These are phyloP conservation scores for Ascochyta viciae-villosae DNA, from an alignment of 2,329 filamentous ascomycete species.

Conservation along the genomic window DNA sequence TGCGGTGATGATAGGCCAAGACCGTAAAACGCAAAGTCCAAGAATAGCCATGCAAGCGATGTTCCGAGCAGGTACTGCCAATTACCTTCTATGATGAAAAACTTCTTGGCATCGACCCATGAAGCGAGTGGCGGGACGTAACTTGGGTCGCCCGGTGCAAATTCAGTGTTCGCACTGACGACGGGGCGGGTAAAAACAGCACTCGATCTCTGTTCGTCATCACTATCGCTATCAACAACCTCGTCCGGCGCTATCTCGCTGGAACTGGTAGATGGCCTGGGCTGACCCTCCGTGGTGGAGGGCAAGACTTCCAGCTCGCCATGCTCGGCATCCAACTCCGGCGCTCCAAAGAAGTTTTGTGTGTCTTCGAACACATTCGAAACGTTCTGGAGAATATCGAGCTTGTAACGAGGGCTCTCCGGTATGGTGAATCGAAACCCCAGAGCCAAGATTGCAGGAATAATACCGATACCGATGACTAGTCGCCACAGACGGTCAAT, in stretches of 20 bases:
- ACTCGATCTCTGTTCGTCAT: constrained; percentile 27
- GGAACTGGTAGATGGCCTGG: constrained; percentile 24
- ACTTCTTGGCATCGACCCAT: constrained; percentile 40
- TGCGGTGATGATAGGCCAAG: constrained; percentile 46
- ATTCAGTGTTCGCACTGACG: constrained; percentile 4
- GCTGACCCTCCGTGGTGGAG: constrained; percentile 8
- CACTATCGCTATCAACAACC: constrained; percentile 35
- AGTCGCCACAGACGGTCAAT: constrained; percentile 52
- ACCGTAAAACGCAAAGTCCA: constrained; percentile 49
- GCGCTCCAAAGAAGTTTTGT: constrained; percentile 40
- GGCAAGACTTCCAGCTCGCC: constrained; percentile 41
- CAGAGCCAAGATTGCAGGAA: constrained; percentile 39
- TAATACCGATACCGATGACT: constrained; percentile 50
- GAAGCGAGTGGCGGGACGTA: constrained; percentile 52
- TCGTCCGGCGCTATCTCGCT: constrained; percentile 40
- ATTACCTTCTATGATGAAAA: constrained; percentile 46
- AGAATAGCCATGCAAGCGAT: constrained; percentile 44
- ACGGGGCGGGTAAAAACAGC: constrained; percentile 14
- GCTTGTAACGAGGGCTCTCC: constrained; percentile 50
- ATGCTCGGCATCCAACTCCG: constrained; percentile 32
- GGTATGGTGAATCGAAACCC: constrained; percentile 52
- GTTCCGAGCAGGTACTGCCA: constrained; percentile 49
- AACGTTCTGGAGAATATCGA: constrained; percentile 49
- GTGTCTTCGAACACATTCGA: constrained; percentile 44
- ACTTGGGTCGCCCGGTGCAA: constrained; percentile 52